Percentiles rank a stretch among this genome's conserved stretches.
phyloP scores from a whole-genome alignment of 257 asterid species.

The Fraxinus americana region DNA sequence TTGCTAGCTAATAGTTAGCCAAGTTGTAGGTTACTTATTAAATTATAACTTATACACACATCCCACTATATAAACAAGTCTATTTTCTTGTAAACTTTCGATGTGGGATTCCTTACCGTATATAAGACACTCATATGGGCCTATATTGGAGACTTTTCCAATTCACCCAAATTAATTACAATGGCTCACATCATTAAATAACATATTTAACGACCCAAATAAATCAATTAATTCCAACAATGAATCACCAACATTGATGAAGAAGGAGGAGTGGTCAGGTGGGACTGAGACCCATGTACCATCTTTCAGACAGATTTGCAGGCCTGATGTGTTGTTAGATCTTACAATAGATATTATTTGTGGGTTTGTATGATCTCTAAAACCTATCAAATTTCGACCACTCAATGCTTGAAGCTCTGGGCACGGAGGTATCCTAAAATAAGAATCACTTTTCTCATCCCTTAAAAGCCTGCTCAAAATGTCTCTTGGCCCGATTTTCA shows the following conservation, averaged over 20 bases:
- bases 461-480: background rate
- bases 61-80: too few species aligned
- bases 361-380: background rate
- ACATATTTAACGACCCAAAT: too few species aligned
- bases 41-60: too few species aligned
- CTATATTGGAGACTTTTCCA: too few species aligned
- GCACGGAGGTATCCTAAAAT: background rate
- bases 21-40: too few species aligned
- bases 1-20: too few species aligned
- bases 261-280: background rate
- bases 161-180: too few species aligned
- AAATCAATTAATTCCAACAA: too few species aligned
- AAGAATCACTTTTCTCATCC: background rate
- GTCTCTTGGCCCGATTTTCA: background rate
- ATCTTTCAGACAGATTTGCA: background rate
- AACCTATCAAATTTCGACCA: background rate
- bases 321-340: background rate
- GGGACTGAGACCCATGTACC: background rate
- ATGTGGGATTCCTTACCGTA: too few species aligned
- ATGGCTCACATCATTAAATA: too few species aligned
- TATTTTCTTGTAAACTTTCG: too few species aligned
- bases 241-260: background rate
- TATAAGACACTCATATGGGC: too few species aligned
- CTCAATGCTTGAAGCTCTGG: background rate
- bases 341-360: background rate